These are phyloP conservation scores for Sugiyamaella mastotermitis DNA, from an alignment of 805 yeast species.

Conservation along the genomic window DNA sequence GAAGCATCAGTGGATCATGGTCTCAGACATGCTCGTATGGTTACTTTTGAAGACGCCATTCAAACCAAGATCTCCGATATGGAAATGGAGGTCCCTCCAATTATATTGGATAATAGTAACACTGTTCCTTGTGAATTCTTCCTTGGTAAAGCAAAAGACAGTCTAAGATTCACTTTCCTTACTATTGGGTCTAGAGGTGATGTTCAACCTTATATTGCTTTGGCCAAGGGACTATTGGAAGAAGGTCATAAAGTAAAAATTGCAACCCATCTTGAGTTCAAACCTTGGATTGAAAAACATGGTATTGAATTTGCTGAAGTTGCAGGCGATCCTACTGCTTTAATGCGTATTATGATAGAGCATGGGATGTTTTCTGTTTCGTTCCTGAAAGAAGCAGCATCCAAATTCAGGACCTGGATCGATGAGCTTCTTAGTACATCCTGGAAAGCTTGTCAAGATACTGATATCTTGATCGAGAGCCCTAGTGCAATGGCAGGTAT, in stretches of 20 bases:
- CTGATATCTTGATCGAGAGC: constrained; percentile 86
- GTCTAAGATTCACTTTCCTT: constrained; percentile 34
- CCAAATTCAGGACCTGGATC: constrained; percentile 79
- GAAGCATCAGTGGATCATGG: constrained; percentile 11
- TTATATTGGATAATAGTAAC: constrained; percentile 3
- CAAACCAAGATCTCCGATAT: constrained; percentile 7
- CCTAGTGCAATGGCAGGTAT: constrained; percentile 96
- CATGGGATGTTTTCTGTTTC: constrained; percentile 84
- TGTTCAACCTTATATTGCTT: constrained; percentile 91
- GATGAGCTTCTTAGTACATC: constrained; percentile 61
- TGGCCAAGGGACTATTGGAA: constrained; percentile 67
- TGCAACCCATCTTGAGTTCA: constrained; percentile 80
- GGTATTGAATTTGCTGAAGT: constrained; percentile 65
- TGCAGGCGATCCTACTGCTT: constrained; percentile 90
- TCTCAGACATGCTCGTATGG: constrained; percentile 52
- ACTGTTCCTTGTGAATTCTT: constrained; percentile 10
- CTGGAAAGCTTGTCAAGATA: constrained; percentile 79
- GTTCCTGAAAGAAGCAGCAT: constrained; percentile 74
- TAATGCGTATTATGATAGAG: constrained; percentile 87
- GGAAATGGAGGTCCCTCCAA: constrained; percentile 18
- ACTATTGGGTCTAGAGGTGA: constrained; percentile 97
- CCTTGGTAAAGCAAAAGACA: constrained; percentile 6
- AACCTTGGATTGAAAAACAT: constrained; percentile 62
- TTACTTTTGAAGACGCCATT: constrained; percentile 62
- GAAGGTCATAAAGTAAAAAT: constrained; percentile 86